These are phyloP conservation scores for Clarireedia sp. DNA, from an alignment of 2,329 filamentous ascomycete genomes.

Conservation along the genomic window DNA sequence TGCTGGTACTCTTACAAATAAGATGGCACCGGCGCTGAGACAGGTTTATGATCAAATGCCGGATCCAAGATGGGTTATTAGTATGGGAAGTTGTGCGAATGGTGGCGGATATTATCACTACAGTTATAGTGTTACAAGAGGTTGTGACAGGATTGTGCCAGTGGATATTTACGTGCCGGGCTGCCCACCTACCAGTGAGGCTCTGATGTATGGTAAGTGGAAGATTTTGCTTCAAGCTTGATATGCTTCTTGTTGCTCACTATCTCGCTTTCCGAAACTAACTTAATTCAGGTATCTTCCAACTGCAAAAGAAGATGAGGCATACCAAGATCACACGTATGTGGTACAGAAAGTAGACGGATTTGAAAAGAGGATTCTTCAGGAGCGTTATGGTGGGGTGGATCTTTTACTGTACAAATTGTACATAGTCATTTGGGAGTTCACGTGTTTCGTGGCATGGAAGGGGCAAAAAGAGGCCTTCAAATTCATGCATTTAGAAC, in stretches of 20 bases:
- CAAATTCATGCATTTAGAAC: neutral
- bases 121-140: constrained; percentile 68
- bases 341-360: constrained; percentile 15
- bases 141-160: constrained; percentile 68
- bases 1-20: constrained; percentile 87
- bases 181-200: constrained; percentile 56
- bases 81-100: constrained; percentile 80
- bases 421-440: constrained; percentile 1
- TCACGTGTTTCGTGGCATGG: neutral
- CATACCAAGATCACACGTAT: constrained; percentile 14
- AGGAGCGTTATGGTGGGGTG: neutral
- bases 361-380: neutral
- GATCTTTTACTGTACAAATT: neutral
- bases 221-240: no score
- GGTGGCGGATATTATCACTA: constrained; percentile 85
- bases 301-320: constrained; percentile 15
- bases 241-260: constrained; percentile 43
- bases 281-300: neutral
- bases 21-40: constrained; percentile 86
- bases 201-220: constrained; percentile 45
- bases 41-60: constrained; percentile 97
- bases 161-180: constrained; percentile 76
- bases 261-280: neutral
- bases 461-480: neutral
- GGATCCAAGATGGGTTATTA: constrained; percentile 77